Base-by-base conservation (phyloP, 805 yeast species). In the Metschnikowia vanudenii region DNA sequence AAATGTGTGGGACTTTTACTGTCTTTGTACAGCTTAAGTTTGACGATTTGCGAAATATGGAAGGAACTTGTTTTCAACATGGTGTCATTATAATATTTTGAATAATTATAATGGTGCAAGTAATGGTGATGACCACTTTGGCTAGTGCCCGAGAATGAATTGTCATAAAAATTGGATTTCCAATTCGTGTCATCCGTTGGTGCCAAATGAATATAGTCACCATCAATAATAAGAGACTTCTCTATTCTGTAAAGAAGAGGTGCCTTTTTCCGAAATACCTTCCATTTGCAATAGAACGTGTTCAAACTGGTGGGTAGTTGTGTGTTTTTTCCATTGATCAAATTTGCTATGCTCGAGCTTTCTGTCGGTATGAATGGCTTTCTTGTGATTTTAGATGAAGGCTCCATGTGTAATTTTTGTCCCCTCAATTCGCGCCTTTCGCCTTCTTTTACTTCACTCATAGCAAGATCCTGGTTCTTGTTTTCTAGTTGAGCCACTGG, bases 201-300 rank as follows among this genome's bases (percentile, higher is more conserved):
- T 57, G 88, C 80, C 40, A 92, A 79, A 58, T 91, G 92, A 12
- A 92, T 80, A 58, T 89, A 90, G 57, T 89, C 96, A n/a, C 97
- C 98, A 64, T 92, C 98, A 32, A 92, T 80, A 1, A 94, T 90
- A 28, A 92, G 71, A 0, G 90, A 80, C 56, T 94, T 80, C 56
- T 90, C 96, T 50, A 88, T 88, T 44, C 90, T 76, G 47, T 81
- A 82, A 48, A 86, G 80, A 53, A 92, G 82, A 0, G 95, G 83
- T 18, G 90, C 91, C 57, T 91, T 92, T 49, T 94, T 80, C 58
- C 97, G 76, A 87, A 89, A 88, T 0, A 92, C 96, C 14, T 80
- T 83, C 79, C 90, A 92, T 57, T 86, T 86, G 60, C 84, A 84
- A 60, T 89, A 89, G 4, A 88, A 81, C 3, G 84, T 76, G 46